Evolutionary conservation across 1,284 basidiomycete genomes (phyloP).

Genomic region (Gymnopus androsaceus): DNA sequence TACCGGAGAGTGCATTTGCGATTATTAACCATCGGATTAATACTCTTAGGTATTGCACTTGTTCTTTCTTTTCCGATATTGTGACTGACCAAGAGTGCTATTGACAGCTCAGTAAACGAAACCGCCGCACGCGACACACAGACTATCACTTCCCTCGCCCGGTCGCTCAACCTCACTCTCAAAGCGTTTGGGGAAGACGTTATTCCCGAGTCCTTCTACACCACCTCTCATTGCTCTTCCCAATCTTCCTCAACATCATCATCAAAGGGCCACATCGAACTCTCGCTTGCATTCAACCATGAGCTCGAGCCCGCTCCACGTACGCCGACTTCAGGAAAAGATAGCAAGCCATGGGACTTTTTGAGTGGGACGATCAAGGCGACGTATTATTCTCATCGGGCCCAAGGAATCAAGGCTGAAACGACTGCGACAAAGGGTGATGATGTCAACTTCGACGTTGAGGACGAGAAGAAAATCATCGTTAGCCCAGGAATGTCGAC

Average conservation of each 20-base stretch:
- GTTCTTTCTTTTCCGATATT: neutral
- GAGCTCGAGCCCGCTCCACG: conserved; percentile 46
- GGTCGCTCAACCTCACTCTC: conserved; percentile 53
- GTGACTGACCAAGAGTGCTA: conserved; percentile 2
- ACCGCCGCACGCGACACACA: conserved; percentile 43
- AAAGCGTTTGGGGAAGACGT: conserved; percentile 50
- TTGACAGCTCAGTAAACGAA: conserved; percentile 44
- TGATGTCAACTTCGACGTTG: no score
- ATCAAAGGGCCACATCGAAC: conserved; percentile 35
- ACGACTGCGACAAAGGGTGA: no score
- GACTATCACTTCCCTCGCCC: conserved; percentile 44
- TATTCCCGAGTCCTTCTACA: conserved; percentile 32
- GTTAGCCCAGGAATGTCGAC: conserved; percentile 39
- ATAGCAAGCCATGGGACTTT: conserved; percentile 41
- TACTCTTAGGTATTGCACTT: conserved; percentile 8
- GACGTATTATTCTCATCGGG: conserved; percentile 40
- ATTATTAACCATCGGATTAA: conserved; percentile 27
- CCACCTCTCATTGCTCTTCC: conserved; percentile 16
- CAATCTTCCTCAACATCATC: no score
- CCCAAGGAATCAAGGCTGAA: neutral
- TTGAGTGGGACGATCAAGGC: conserved; percentile 51
- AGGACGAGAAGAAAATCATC: conserved; percentile 28
- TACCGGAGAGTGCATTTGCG: conserved; percentile 27
- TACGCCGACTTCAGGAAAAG: conserved; percentile 38
- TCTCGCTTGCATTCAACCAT: conserved; percentile 38